Conservation (phyloP, 2,329 filamentous ascomycete genomes). For the Ophiosphaerella herpotricha region DNA sequence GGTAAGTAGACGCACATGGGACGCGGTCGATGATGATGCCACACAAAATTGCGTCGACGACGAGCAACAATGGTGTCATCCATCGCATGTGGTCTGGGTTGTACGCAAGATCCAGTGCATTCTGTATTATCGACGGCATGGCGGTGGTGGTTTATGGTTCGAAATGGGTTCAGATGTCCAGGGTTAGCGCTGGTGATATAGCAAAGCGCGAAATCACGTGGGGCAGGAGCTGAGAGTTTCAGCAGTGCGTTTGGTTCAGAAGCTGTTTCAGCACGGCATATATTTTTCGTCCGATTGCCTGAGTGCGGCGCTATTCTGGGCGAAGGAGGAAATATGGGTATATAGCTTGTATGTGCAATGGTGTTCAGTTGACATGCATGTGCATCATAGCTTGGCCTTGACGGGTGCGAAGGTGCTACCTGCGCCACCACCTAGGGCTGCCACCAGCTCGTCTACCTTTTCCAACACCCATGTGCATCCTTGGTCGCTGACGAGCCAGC, state of each 20-base stretch:
- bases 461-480: slow-evolving; percentile 67
- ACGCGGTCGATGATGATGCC: slow-evolving; percentile 77
- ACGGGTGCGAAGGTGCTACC: slow-evolving; percentile 38
- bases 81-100: slow-evolving; percentile 63
- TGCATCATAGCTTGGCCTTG: slow-evolving; percentile 30
- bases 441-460: slow-evolving; percentile 65
- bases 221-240: slow-evolving; percentile 12
- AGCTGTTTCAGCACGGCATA: slow-evolving; percentile 2
- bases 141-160: slow-evolving; percentile 10
- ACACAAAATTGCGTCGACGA: slow-evolving; percentile 74
- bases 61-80: slow-evolving; percentile 69
- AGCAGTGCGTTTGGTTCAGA: slow-evolving; percentile 2
- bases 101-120: slow-evolving; percentile 48
- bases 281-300: too few species aligned
- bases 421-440: slow-evolving; percentile 33
- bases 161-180: slow-evolving; percentile 1
- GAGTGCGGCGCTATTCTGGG: too few species aligned
- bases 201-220: slow-evolving; percentile 1
- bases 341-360: background rate
- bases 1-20: slow-evolving; percentile 66
- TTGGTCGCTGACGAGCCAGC: slow-evolving; percentile 68
- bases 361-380: background rate
- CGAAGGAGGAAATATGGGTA: too few species aligned
- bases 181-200: slow-evolving; percentile 15
- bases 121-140: slow-evolving; percentile 45